Base-by-base conservation (phyloP, 1,139 yeast species). In the Lodderomyces elongisporus region DNA sequence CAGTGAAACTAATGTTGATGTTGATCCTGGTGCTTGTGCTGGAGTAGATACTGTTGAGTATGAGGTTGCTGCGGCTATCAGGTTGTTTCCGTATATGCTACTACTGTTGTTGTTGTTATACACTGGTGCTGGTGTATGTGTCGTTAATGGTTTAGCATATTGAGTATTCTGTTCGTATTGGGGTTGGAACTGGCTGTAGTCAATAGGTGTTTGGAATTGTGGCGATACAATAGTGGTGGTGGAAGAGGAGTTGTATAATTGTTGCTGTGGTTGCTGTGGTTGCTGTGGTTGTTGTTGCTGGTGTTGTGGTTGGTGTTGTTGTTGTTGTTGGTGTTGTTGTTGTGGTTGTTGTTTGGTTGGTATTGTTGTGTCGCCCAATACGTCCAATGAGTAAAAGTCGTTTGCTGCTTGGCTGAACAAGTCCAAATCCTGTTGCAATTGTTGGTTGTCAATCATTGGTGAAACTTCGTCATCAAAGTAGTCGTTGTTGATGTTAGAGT, bases 371-470 rank as follows among this genome's bases (percentile, higher is more conserved):
- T 51, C 56, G 37, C 60, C 52, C 37, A 64, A 61, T 6, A 56
- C 66, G 44, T 70, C 76, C 47, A 71, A 66, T 43, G 70, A 70
- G 40, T 66, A 68, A 44, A 72, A 72, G 27, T 69, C 73, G 33
- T 42, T 35, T n/a, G 42, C 39, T 3, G 66, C 47, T 38, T 67
- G 67, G 22, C 70, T 56, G 45, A 70, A 71, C 32, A 69, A 51
- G 29, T 63, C 66, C 47, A 70, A 62, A 42, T 70, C 75, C 28
- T 48, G 54, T 28, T 64, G 66, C 48, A 70, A 24, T 13, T 24
- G 26, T 24, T 24, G 26, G 9, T 24, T 6, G 10, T 24, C 14
- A 9, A 24, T 24, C 14, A 13, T n/a, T 7, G 26, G 14, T n/a
- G 14, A 10, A 7, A 13, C 12, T n/a, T 24, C 12, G 10, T 24